Conservation (phyloP, 2,329 filamentous ascomycete genomes). For the Aspergillus sp. region DNA sequence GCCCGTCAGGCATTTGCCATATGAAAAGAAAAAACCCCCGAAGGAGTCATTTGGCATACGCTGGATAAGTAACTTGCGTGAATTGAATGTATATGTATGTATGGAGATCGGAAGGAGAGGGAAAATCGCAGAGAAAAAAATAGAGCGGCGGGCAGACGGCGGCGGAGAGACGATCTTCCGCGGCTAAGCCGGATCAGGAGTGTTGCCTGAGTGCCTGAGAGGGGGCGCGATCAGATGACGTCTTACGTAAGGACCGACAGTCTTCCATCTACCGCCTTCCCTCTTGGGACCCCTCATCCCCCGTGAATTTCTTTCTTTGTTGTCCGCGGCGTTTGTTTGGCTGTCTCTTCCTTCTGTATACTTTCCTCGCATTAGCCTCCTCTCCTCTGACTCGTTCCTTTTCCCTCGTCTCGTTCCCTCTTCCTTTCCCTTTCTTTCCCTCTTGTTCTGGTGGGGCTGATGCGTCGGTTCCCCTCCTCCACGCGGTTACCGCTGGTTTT, state of each 20-base stretch:
- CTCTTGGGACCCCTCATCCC: too few species aligned
- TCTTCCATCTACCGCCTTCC: background rate
- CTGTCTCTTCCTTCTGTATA: slow-evolving; percentile 2
- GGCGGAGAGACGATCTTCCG: slow-evolving; percentile 3
- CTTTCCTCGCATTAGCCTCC: background rate
- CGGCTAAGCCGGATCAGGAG: background rate
- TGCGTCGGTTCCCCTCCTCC: slow-evolving; percentile 36
- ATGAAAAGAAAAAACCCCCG: background rate
- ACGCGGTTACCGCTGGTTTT: slow-evolving; percentile 33
- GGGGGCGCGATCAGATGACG: background rate
- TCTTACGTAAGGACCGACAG: background rate
- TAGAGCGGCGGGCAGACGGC: slow-evolving; percentile 16
- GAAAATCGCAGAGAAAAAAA: slow-evolving; percentile 19
- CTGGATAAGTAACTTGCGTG: slow-evolving; percentile 31
- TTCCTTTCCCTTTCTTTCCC: slow-evolving; percentile 4
- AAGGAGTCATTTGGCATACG: slow-evolving; percentile 20
- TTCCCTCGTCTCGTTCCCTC: background rate
- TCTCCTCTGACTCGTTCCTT: background rate
- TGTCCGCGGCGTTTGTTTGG: background rate
- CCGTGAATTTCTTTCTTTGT: background rate
- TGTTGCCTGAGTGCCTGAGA: background rate
- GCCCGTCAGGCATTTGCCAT: slow-evolving; percentile 30
- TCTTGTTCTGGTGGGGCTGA: slow-evolving; percentile 18
- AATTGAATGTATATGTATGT: slow-evolving; percentile 18
- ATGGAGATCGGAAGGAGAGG: slow-evolving; percentile 8